Evolutionary conservation across 257 asterid genomes (phyloP).

Genomic region (Nicotiana sylvestris): DNA sequence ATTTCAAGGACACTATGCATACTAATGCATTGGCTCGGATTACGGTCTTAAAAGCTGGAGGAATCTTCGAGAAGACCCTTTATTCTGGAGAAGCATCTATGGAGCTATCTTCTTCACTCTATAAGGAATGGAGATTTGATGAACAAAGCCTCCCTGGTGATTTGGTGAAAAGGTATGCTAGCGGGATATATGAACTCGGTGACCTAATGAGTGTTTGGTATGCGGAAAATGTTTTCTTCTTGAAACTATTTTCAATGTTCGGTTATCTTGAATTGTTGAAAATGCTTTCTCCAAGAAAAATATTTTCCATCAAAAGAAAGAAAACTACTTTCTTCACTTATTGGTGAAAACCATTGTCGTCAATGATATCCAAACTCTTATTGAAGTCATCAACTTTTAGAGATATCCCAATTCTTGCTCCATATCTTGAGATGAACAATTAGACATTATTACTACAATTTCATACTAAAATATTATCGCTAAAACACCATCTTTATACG

Average conservation of each 20-base stretch:
- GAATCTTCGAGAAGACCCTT: constrained; percentile 40
- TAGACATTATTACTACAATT: not conserved
- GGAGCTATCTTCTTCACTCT: constrained; percentile 41
- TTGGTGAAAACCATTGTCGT: not conserved
- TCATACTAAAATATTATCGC: not conserved
- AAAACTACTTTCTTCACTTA: not conserved
- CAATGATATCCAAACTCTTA: not conserved
- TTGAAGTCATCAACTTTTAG: not conserved
- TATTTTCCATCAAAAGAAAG: not conserved
- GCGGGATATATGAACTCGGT: not conserved
- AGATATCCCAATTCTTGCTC: not conserved
- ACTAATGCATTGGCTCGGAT: constrained; percentile 40
- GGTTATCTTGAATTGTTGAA: constrained; percentile 6
- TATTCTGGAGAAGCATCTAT: constrained; percentile 34
- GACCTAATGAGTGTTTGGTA: not conserved
- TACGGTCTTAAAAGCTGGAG: constrained; percentile 40
- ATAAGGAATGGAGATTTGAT: constrained; percentile 49
- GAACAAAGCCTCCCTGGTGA: constrained; percentile 51
- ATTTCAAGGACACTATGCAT: constrained; percentile 45
- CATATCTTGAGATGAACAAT: not conserved
- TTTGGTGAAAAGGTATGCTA: constrained; percentile 41
- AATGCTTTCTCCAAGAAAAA: not conserved
- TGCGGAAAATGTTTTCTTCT: not conserved
- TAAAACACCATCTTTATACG: not conserved
- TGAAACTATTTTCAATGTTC: not conserved